Evolutionary conservation across 2,329 filamentous ascomycete genomes (phyloP).

Genomic region (Lecanicillium sp.): DNA sequence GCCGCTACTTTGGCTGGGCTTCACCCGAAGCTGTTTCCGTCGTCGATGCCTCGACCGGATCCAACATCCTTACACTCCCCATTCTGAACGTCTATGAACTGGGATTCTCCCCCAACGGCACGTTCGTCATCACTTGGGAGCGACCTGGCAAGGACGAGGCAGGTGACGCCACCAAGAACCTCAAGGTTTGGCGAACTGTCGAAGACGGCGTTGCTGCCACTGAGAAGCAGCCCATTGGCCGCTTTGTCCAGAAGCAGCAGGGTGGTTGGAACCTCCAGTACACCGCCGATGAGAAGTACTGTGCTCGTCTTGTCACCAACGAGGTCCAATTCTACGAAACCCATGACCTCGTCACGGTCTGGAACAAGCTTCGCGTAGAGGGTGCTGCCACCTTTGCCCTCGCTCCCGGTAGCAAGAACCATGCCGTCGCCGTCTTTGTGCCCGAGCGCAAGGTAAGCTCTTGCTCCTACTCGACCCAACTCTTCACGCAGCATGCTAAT

Average conservation of each 20-base stretch:
- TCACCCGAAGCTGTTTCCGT: conserved; percentile 80
- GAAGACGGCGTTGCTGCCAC: conserved; percentile 56
- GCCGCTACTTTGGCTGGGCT: conserved; percentile 93
- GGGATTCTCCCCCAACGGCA: conserved; percentile 86
- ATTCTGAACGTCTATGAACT: conserved; percentile 87
- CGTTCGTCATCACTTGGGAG: conserved; percentile 95
- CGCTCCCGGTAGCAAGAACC: conserved; percentile 72
- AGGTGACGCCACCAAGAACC: conserved; percentile 88
- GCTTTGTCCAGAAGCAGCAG: conserved; percentile 93
- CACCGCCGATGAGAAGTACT: conserved; percentile 86
- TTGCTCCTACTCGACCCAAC: neutral
- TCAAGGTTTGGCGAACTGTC: conserved; percentile 89
- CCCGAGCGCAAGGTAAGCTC: conserved; percentile 80
- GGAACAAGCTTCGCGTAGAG: conserved; percentile 92
- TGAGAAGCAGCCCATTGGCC: conserved; percentile 69
- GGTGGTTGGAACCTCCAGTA: conserved; percentile 97
- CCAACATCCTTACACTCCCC: conserved; percentile 65
- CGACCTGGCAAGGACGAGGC: conserved; percentile 85
- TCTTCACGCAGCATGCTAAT: conserved; percentile 10
- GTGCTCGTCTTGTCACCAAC: conserved; percentile 89
- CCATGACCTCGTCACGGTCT: conserved; percentile 74
- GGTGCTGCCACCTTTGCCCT: conserved; percentile 85
- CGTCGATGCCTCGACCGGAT: conserved; percentile 71
- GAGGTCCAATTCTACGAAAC: conserved; percentile 97
- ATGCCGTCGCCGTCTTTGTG: conserved; percentile 89